phyloP scores from a whole-genome alignment of 768 basidiomycete genomes.

The Macrolepiota fuliginosa region DNA sequence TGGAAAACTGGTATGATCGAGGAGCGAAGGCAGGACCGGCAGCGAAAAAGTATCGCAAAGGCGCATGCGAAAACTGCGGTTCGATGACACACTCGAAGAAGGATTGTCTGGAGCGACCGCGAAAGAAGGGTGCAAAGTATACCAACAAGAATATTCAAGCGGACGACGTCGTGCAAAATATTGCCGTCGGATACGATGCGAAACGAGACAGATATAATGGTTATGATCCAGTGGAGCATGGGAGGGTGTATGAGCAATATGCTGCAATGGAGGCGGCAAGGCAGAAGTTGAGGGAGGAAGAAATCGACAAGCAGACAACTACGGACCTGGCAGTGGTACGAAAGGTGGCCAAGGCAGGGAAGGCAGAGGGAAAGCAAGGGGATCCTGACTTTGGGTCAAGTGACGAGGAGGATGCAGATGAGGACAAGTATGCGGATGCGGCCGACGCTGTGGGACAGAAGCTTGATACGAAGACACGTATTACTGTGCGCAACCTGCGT shows the following conservation, averaged over 20 bases:
- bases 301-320: constrained; percentile 96
- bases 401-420: constrained; percentile 93
- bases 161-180: constrained; percentile 87
- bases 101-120: constrained; percentile 95
- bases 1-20: constrained; percentile 91
- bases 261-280: constrained; percentile 88
- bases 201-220: constrained; percentile 99
- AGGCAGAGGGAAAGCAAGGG: constrained; percentile 61
- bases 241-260: constrained; percentile 89
- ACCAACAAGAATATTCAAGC: constrained; percentile 87
- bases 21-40: constrained; percentile 83
- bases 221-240: constrained; percentile 88
- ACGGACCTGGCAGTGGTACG: constrained; percentile 88
- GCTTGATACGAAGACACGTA: constrained; percentile 95
- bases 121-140: constrained; percentile 93
- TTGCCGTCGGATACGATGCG: constrained; percentile 78
- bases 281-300: constrained; percentile 90
- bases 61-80: constrained; percentile 99
- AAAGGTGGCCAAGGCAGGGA: constrained; percentile 92
- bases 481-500: constrained; percentile 96
- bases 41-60: constrained; percentile 95
- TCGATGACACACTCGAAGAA: constrained; percentile 89
- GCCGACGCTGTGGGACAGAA: constrained; percentile 99
- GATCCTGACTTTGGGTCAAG: constrained; percentile 96
- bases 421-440: constrained; percentile 97